Evolutionary conservation across 345 rosid species (phyloP).

Genomic region (Fremontodendron californicum): DNA sequence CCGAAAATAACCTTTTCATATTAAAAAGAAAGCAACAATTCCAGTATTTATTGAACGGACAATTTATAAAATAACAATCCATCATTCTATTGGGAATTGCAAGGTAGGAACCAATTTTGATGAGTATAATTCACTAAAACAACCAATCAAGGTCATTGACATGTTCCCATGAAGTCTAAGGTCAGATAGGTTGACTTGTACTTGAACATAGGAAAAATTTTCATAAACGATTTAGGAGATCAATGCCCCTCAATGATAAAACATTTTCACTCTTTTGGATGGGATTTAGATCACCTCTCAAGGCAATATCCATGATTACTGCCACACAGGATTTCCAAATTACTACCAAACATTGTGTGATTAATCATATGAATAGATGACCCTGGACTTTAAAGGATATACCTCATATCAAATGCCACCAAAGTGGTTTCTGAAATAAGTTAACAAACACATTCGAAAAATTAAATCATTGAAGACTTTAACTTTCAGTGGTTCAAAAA

Average conservation of each 20-base stretch:
- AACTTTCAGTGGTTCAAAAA: background rate
- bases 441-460: too few relatives aligned
- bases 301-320: background rate
- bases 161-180: background rate
- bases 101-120: background rate
- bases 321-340: background rate
- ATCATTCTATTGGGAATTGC: background rate
- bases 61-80: background rate
- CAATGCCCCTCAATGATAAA: background rate
- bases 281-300: background rate
- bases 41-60: background rate
- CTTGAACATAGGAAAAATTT: background rate
- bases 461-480: too few relatives aligned
- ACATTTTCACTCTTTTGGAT: background rate
- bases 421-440: too few relatives aligned
- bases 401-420: too few relatives aligned
- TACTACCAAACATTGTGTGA: too few relatives aligned
- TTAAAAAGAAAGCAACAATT: background rate
- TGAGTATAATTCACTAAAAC: background rate
- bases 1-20: background rate
- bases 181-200: background rate
- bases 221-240: background rate
- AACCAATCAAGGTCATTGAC: background rate
- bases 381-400: too few relatives aligned
- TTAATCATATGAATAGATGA: too few relatives aligned